Conservation (phyloP, 1,139 yeast species). For the Saccharomyces hybrid region DNA sequence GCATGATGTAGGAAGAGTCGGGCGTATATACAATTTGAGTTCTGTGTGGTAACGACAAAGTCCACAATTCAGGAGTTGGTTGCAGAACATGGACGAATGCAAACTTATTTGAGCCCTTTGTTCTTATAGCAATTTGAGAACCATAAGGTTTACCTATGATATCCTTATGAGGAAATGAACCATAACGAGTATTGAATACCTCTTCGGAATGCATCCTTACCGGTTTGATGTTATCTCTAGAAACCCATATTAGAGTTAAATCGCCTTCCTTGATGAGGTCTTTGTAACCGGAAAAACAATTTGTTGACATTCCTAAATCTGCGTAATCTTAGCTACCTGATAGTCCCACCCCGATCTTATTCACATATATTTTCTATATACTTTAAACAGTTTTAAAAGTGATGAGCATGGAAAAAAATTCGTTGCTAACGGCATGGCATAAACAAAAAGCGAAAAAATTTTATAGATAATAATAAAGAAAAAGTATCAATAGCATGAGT, state of each 20-base stretch:
- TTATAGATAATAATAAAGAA: not conserved
- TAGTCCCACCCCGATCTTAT: not conserved
- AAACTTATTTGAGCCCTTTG: constrained; percentile 46
- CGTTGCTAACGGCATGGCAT: not conserved
- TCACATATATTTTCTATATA: not conserved
- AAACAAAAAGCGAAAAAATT: not conserved
- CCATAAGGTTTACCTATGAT: constrained; percentile 85
- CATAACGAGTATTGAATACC: constrained; percentile 74
- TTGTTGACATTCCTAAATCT: not conserved
- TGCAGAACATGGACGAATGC: constrained; percentile 86
- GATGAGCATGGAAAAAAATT: constrained; percentile 1
- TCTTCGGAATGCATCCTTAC: constrained; percentile 53
- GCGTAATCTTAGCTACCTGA: not conserved
- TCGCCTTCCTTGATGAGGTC: constrained; percentile 69
- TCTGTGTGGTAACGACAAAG: constrained; percentile 87
- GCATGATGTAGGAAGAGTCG: constrained; percentile 85
- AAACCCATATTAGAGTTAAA: constrained; percentile 75
- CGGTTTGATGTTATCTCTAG: constrained; percentile 75
- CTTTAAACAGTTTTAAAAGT: not conserved
- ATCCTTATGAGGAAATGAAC: constrained; percentile 70
- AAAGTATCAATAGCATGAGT: not conserved
- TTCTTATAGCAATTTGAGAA: constrained; percentile 67
- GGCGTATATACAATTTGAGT: constrained; percentile 97
- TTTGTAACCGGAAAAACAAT: constrained; percentile 23
- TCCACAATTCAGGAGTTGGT: constrained; percentile 96